These are phyloP conservation scores for Aspergillus hiratsukae DNA, from an alignment of 2,329 filamentous ascomycete genomes.

Conservation along the genomic window DNA sequence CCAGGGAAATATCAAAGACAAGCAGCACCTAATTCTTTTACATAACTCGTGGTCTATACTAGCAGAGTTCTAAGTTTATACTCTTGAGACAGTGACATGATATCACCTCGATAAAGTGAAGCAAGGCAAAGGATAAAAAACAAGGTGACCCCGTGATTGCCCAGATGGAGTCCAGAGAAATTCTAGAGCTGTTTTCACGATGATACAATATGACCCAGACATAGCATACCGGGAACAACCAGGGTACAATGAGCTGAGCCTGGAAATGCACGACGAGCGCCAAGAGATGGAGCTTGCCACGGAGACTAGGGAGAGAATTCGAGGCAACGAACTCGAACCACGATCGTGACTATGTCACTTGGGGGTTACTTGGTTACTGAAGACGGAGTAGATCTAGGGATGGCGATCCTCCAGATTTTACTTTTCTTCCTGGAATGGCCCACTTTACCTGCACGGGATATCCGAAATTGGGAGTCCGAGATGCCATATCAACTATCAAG, in stretches of 20 bases:
- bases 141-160: conserved; percentile 22
- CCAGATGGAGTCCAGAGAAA: conserved; percentile 12
- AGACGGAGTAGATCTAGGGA: conserved; percentile 17
- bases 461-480: conserved; percentile 17
- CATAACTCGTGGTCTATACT: not conserved
- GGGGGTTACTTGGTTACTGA: conserved; percentile 8
- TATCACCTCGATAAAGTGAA: not conserved
- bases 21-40: not conserved
- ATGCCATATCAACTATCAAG: not conserved
- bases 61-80: not conserved
- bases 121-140: conserved; percentile 13
- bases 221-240: conserved; percentile 18
- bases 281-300: conserved; percentile 14
- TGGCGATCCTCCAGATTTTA: conserved; percentile 12
- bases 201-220: conserved; percentile 23
- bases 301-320: conserved; percentile 7
- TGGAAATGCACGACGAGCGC: conserved; percentile 7
- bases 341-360: conserved; percentile 9
- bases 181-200: conserved; percentile 22
- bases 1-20: not conserved
- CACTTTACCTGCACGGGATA: conserved; percentile 13
- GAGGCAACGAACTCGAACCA: not conserved
- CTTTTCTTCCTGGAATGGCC: conserved; percentile 12
- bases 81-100: not conserved
- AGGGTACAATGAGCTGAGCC: conserved; percentile 13